These are phyloP conservation scores for Calendula officinalis DNA, from an alignment of 129 eudicot species.

Conservation along the genomic window DNA sequence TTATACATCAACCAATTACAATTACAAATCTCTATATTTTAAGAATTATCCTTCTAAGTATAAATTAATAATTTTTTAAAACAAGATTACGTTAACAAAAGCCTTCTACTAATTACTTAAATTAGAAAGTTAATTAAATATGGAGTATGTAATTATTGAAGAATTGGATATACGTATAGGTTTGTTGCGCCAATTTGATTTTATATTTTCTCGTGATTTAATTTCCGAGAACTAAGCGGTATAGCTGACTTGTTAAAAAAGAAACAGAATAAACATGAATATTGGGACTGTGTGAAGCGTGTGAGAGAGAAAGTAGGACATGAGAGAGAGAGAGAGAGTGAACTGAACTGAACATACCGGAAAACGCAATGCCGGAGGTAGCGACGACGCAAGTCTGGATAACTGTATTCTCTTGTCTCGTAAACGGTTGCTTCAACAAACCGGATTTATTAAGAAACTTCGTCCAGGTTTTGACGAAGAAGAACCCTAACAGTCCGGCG, in stretches of 20 bases:
- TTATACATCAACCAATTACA: too few relatives aligned
- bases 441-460: constrained; percentile 68
- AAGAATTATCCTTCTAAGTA: too few relatives aligned
- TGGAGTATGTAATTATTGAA: background rate
- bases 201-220: constrained; percentile 21
- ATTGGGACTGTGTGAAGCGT: constrained; percentile 20
- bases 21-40: too few relatives aligned
- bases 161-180: background rate
- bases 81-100: too few relatives aligned
- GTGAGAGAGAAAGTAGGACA: constrained; percentile 21
- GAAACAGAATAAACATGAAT: constrained; percentile 9
- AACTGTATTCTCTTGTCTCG: constrained; percentile 91
- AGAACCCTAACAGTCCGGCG: constrained; percentile 88
- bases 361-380: constrained; percentile 90
- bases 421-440: constrained; percentile 73
- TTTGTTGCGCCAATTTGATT: constrained; percentile 5
- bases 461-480: constrained; percentile 92
- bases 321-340: too few relatives aligned
- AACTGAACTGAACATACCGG: constrained; percentile 55
- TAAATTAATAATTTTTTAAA: too few relatives aligned
- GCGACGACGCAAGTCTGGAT: constrained; percentile 98
- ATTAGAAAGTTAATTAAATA: constrained; percentile 15
- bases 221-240: constrained; percentile 23
- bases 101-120: background rate
- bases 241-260: constrained; percentile 11